A percentile compares a stretch with the other conserved stretches of the same genome.
These are phyloP conservation scores for Paratinospora sagittata DNA, from an alignment of 164 flowering plant genomes.

Conservation along the genomic window DNA sequence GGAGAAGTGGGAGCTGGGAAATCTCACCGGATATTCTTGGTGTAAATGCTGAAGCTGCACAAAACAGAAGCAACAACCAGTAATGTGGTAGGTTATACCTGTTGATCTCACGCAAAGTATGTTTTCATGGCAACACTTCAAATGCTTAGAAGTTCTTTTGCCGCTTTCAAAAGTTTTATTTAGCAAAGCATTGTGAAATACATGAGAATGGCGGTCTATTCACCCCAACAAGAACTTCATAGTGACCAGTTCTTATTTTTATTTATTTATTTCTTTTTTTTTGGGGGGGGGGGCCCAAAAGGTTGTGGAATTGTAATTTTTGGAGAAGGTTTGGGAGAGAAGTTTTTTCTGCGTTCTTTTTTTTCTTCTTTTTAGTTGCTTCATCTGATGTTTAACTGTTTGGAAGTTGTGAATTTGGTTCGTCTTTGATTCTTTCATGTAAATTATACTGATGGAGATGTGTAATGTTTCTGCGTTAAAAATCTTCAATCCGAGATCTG, in stretches of 20 bases:
- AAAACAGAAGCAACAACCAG: conserved; percentile 31
- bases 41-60: conserved; percentile 12
- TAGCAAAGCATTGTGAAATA: neutral
- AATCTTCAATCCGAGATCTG: neutral
- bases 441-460: neutral
- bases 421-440: neutral
- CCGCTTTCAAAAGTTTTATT: neutral
- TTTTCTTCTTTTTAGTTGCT: neutral
- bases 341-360: neutral
- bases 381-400: neutral
- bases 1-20: conserved; percentile 77
- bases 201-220: neutral
- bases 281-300: neutral
- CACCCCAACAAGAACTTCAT: neutral
- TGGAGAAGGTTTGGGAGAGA: neutral
- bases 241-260: neutral
- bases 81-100: conserved; percentile 3
- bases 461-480: neutral
- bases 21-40: conserved; percentile 47
- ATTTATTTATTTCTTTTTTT: neutral
- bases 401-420: neutral
- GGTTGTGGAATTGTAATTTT: neutral
- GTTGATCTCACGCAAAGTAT: neutral
- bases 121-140: neutral
- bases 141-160: neutral